Conservation (phyloP, 495 filamentous ascomycete genomes). For the Amphirosellinia nigrospora region DNA sequence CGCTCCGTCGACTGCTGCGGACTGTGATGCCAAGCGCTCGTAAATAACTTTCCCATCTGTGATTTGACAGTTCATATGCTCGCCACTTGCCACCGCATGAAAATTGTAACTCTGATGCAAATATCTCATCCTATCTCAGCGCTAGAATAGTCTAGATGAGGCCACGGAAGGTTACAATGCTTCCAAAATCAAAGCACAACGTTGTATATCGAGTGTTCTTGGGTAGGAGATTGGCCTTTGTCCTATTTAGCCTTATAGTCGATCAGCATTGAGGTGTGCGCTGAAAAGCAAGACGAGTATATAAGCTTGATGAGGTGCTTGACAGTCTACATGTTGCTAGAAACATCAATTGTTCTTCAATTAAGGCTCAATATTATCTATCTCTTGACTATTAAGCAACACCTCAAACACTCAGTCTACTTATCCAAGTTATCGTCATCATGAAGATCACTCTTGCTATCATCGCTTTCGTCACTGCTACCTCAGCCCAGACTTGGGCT, state of each 20-base stretch:
- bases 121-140: not conserved
- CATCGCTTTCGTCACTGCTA: not conserved
- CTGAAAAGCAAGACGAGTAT: not conserved
- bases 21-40: not conserved
- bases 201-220: not conserved
- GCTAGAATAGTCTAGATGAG: not conserved
- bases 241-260: not conserved
- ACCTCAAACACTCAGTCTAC: not conserved
- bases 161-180: not conserved
- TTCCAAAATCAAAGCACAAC: not conserved
- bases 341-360: not conserved
- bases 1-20: not conserved
- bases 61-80: not conserved
- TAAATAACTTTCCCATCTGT: not conserved
- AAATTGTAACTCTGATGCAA: not conserved
- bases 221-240: not conserved
- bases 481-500: slow-evolving; percentile 10
- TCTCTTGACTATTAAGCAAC: not conserved
- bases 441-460: slow-evolving; percentile 1
- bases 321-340: not conserved
- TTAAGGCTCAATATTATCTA: not conserved
- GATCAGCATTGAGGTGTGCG: not conserved
- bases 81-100: not conserved
- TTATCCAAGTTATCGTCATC: not conserved
- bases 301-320: not conserved